A percentile compares a stretch with the other conserved stretches of the same genome.
phyloP scores from a whole-genome alignment of 2,329 filamentous ascomycete species.

The Cytospora piceae region DNA sequence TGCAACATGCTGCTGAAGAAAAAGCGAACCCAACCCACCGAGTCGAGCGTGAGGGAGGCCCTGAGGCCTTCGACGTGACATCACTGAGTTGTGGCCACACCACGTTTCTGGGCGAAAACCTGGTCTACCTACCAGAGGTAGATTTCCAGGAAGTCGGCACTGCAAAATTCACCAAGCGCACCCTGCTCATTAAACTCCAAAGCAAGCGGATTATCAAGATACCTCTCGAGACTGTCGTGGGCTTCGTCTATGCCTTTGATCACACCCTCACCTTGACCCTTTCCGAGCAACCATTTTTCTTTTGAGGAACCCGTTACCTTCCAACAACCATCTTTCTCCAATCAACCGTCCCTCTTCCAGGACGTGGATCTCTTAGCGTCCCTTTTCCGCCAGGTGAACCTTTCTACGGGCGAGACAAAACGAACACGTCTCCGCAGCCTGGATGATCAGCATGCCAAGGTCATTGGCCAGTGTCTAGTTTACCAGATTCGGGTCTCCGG shows the following conservation, averaged over 20 bases:
- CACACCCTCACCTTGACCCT: conserved; percentile 55
- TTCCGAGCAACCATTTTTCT: conserved; percentile 51
- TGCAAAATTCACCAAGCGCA: conserved; percentile 48
- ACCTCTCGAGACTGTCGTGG: conserved; percentile 51
- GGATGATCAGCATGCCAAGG: conserved; percentile 37
- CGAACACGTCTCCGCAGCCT: conserved; percentile 40
- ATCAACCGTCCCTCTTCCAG: conserved; percentile 51
- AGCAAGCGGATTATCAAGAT: conserved; percentile 48
- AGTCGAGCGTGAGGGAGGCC: conserved; percentile 12
- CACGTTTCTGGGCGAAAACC: conserved; percentile 41
- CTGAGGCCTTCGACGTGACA: conserved; percentile 22
- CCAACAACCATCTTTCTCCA: conserved; percentile 36
- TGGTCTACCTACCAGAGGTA: conserved; percentile 51
- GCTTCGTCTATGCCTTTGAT: conserved; percentile 45
- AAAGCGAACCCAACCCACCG: conserved; percentile 15
- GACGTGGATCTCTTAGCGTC: neutral
- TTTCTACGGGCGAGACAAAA: conserved; percentile 24
- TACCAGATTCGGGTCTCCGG: conserved; percentile 44
- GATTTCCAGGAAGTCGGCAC: conserved; percentile 40
- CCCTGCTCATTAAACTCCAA: conserved; percentile 45
- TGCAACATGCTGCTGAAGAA: conserved; percentile 33
- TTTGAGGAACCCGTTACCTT: neutral
- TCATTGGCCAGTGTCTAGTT: conserved; percentile 49
- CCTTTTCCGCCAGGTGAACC: conserved; percentile 20
- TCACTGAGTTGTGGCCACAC: conserved; percentile 49